phyloP scores from a whole-genome alignment of 1,284 basidiomycete genomes.

The Apiotrichum laibachii region DNA sequence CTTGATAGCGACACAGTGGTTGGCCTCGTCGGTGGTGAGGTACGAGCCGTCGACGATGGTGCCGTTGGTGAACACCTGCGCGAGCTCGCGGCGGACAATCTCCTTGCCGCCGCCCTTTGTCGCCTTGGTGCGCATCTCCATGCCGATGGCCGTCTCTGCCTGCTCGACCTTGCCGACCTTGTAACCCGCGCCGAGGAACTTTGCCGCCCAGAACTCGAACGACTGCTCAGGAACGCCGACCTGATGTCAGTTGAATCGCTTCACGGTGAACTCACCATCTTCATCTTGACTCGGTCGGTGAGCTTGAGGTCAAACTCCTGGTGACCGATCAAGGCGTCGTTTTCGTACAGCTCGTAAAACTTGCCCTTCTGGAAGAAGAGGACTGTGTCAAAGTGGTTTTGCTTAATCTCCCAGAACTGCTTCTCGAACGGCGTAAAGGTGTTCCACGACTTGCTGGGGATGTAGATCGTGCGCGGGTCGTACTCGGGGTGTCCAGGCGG shows the following conservation, averaged over 20 bases:
- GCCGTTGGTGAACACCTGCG: constrained; percentile 94
- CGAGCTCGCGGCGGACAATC: constrained; percentile 81
- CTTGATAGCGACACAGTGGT: constrained; percentile 89
- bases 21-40: constrained; percentile 88
- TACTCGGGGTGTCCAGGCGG: constrained; percentile 78
- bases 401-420: constrained; percentile 96
- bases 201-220: constrained; percentile 65
- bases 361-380: constrained; percentile 87
- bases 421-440: constrained; percentile 89
- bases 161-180: constrained; percentile 98
- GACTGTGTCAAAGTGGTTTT: constrained; percentile 89
- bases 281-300: constrained; percentile 82
- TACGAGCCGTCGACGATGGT: constrained; percentile 90
- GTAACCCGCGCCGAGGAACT: constrained; percentile 65
- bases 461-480: constrained; percentile 82
- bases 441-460: constrained; percentile 76
- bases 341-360: constrained; percentile 77
- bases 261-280: constrained; percentile 58
- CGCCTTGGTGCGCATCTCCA: constrained; percentile 58
- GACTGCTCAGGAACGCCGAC: constrained; percentile 94
- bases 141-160: constrained; percentile 78
- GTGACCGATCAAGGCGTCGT: constrained; percentile 84
- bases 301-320: constrained; percentile 85
- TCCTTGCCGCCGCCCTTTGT: constrained; percentile 59
- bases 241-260: constrained; percentile 49